A percentile compares a stretch with the other conserved stretches of the same genome.
phyloP scores from a whole-genome alignment of 108 stramenopile species.

The Cyclotella sp. region DNA sequence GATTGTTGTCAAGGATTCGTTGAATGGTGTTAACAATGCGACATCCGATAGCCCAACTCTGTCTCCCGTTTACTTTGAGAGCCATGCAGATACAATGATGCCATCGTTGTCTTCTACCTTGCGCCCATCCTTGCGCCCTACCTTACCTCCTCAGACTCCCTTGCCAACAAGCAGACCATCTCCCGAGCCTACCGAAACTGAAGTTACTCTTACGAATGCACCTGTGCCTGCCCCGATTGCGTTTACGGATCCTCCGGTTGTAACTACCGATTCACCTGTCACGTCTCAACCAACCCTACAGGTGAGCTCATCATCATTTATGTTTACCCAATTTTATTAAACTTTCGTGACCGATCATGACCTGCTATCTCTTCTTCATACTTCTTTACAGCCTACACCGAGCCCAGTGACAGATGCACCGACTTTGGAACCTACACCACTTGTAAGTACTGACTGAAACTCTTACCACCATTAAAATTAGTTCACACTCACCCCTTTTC shows the following conservation, averaged over 20 bases:
- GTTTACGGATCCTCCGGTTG: background rate
- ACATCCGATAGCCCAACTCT: conserved; percentile 4
- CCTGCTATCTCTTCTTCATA: background rate
- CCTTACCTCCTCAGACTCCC: conserved; percentile 27
- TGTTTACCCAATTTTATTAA: too few species aligned
- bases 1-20: conserved; percentile 5
- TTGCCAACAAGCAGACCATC: conserved; percentile 17
- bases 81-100: conserved; percentile 5
- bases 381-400: background rate
- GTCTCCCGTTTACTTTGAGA: conserved; percentile 7
- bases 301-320: background rate
- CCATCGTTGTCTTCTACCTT: conserved; percentile 3
- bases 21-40: background rate
- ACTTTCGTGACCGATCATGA: background rate
- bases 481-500: background rate
- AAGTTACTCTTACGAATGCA: background rate
- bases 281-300: background rate
- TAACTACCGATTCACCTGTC: background rate
- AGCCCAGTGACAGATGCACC: conserved; percentile 14
- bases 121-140: background rate
- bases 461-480: background rate
- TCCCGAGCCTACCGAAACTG: conserved; percentile 5
- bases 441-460: background rate
- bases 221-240: background rate
- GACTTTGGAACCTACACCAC: conserved; percentile 7